Evolutionary conservation across 768 basidiomycete genomes (phyloP).

Genomic region (Lactifluus rugatus): DNA sequence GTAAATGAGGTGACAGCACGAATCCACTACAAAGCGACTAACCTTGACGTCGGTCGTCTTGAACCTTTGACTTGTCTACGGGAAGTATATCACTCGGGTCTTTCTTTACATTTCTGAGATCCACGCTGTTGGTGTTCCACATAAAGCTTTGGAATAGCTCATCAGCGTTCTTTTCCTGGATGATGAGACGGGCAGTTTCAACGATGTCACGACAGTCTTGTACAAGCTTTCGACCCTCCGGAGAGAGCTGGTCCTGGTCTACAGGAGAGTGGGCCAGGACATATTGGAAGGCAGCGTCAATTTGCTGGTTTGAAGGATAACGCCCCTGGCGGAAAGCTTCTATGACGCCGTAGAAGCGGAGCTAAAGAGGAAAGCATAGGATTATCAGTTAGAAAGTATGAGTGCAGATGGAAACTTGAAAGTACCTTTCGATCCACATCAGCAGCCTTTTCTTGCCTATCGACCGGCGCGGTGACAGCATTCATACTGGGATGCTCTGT

Average conservation of each 20-base stretch:
- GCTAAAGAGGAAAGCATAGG: slow-evolving; percentile 26
- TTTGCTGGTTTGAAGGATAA: slow-evolving; percentile 72
- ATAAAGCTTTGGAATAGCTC: slow-evolving; percentile 90
- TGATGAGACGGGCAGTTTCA: slow-evolving; percentile 58
- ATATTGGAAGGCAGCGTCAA: slow-evolving; percentile 63
- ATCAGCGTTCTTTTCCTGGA: slow-evolving; percentile 79
- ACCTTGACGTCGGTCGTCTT: slow-evolving; percentile 59
- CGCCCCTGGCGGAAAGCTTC: slow-evolving; percentile 72
- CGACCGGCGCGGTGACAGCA: slow-evolving; percentile 58
- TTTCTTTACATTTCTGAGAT: slow-evolving; percentile 34
- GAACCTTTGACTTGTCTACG: slow-evolving; percentile 44
- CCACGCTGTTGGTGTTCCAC: slow-evolving; percentile 61
- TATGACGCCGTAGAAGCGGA: slow-evolving; percentile 73
- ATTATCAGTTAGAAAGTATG: neutral
- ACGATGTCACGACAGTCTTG: slow-evolving; percentile 74
- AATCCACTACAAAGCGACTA: neutral
- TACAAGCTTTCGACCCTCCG: slow-evolving; percentile 67
- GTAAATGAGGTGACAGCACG: neutral
- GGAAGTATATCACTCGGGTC: slow-evolving; percentile 34
- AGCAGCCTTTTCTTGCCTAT: slow-evolving; percentile 49
- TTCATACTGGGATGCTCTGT: slow-evolving; percentile 40
- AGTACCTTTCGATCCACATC: slow-evolving; percentile 72
- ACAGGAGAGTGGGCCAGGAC: slow-evolving; percentile 51
- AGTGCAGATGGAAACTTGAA: neutral
- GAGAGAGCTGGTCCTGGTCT: slow-evolving; percentile 54